These are phyloP conservation scores for Claviceps digitariae DNA, from an alignment of 2,329 filamentous ascomycete genomes.

Conservation along the genomic window DNA sequence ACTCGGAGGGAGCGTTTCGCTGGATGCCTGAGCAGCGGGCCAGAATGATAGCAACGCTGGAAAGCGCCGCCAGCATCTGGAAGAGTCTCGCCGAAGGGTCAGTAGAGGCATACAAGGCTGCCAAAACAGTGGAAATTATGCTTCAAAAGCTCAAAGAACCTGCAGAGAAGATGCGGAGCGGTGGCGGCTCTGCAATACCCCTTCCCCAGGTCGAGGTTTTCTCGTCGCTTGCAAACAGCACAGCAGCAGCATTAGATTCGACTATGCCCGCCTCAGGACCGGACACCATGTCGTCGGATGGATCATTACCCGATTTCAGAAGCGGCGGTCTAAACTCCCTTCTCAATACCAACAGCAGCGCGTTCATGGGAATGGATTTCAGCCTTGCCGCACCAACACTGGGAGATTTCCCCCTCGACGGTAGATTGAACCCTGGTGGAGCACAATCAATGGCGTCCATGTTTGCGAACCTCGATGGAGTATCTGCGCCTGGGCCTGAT, in stretches of 20 bases:
- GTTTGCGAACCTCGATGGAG: slow-evolving; percentile 31
- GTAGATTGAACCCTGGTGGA: slow-evolving; percentile 12
- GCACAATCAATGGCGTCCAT: slow-evolving; percentile 36
- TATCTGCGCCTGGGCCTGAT: slow-evolving; percentile 21
- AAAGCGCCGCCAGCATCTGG: slow-evolving; percentile 68
- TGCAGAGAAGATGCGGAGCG: slow-evolving; percentile 3
- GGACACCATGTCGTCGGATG: slow-evolving; percentile 13
- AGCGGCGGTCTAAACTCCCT: slow-evolving; percentile 15
- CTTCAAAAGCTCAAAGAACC: slow-evolving; percentile 53
- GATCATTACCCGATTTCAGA: slow-evolving; percentile 15
- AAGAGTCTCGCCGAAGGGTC: slow-evolving; percentile 60
- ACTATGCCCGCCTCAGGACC: slow-evolving; percentile 10
- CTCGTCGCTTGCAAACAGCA: slow-evolving; percentile 21
- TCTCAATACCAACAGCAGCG: slow-evolving; percentile 23
- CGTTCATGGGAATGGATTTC: slow-evolving; percentile 33
- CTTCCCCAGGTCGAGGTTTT: slow-evolving; percentile 11
- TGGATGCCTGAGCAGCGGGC: slow-evolving; percentile 48
- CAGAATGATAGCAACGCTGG: slow-evolving; percentile 65
- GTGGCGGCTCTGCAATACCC: slow-evolving; percentile 2
- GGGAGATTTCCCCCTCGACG: slow-evolving; percentile 18
- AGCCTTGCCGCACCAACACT: slow-evolving; percentile 19
- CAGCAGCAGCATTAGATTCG: slow-evolving; percentile 18
- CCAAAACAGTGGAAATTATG: slow-evolving; percentile 69
- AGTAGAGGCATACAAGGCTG: slow-evolving; percentile 84
- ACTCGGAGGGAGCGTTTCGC: slow-evolving; percentile 33